phyloP scores from a whole-genome alignment of 164 flowering plant species.

The Annona squamosa region DNA sequence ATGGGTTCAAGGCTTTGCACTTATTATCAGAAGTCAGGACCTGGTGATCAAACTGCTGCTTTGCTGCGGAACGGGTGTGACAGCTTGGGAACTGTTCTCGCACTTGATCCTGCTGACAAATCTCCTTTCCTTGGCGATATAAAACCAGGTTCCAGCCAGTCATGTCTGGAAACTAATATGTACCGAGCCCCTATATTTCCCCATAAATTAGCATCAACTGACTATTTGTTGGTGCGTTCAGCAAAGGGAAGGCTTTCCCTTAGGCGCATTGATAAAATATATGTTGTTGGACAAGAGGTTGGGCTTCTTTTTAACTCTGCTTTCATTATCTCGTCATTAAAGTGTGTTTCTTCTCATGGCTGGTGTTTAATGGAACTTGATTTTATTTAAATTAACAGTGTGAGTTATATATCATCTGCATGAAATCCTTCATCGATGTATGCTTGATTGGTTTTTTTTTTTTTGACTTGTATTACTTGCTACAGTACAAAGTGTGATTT shows the following conservation, averaged over 20 bases:
- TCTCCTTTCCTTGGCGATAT: constrained; percentile 96
- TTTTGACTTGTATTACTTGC: too few species aligned
- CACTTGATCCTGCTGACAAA: constrained; percentile 84
- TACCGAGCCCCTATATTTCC: constrained; percentile 84
- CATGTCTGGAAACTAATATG: constrained; percentile 88
- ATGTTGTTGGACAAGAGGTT: constrained; percentile 98
- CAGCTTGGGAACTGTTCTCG: constrained; percentile 55
- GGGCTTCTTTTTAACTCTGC: constrained; percentile 7
- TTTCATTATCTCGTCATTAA: not conserved
- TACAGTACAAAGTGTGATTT: too few species aligned
- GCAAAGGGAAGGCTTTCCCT: constrained; percentile 91
- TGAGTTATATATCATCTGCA: too few species aligned
- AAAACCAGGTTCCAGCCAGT: constrained; percentile 75
- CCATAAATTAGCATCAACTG: constrained; percentile 78
- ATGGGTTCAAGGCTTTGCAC: constrained; percentile 97
- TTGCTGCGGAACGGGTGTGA: constrained; percentile 41
- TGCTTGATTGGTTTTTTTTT: too few species aligned
- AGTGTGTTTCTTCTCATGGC: too few species aligned
- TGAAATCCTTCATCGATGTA: too few species aligned
- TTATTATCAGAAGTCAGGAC: constrained; percentile 72
- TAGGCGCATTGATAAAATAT: constrained; percentile 78
- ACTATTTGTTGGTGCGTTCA: constrained; percentile 85
- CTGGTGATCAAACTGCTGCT: constrained; percentile 65
- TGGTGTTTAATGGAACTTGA: too few species aligned
- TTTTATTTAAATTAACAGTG: too few species aligned